Base-by-base conservation (phyloP, 1,284 basidiomycete species). In the Erythrobasidium hasegawianum region DNA sequence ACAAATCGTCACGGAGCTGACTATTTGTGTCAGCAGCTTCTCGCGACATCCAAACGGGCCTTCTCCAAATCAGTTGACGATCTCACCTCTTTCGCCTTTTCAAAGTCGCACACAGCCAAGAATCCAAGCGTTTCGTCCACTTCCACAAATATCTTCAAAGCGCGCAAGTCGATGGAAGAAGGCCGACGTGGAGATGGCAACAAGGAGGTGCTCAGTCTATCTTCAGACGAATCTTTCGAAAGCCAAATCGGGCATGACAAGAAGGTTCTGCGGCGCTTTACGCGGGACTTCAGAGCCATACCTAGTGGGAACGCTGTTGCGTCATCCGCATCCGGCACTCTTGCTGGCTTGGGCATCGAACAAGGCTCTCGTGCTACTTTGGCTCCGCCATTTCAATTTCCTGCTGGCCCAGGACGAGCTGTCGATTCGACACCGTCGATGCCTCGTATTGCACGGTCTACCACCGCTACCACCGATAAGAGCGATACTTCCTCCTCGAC, bases 61-160 rank as follows among this genome's bases (percentile, higher is more conserved):
- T 61, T 61, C 59, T 61, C 59, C 1, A 61, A 61, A 53, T 61
- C 59, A 40, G 59, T 61, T 38, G 59, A 61, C 54, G 59, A 61
- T 29, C 50, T 61, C 2, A 54, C 59, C 29, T 61, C 59, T 10
- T 61, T 61, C 38, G 54, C 59, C 18, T 53, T n/a, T 43, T 24
- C 16, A 16, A 53, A 49, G 27, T 41, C 54, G 27, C 52, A 53
- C 27, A 26, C 59, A 18, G 33, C 24, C 33, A 33, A 33, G 33
- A 33, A 33, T 11, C 33, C 33, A 11, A 33, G 33, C 33, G 11
- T 33, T 11, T 33, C 33, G 11, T 33, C 33, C 11, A 11, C 11
- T 33, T 33, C 33, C 7, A 49, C 59, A 8, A 43, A 53, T 14
- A 61, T 40, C 18, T 61, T 53, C 13, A 56, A 54, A 43, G 38